Base-by-base conservation (phyloP, 805 yeast species). In the Torulaspora maleeae region DNA sequence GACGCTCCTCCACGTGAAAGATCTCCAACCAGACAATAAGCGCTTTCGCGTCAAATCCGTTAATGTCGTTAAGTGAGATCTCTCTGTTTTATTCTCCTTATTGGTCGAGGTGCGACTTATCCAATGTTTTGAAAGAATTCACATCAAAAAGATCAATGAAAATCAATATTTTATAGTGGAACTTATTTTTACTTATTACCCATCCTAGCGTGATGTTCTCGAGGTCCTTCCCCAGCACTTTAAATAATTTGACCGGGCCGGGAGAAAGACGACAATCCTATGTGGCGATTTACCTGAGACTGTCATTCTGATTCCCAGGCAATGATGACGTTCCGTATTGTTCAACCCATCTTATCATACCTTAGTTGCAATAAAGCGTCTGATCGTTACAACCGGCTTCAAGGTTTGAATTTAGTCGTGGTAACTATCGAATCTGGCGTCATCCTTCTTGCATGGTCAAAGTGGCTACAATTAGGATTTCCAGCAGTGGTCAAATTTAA, bases 11-110 rank as follows among this genome's bases (percentile, higher is more conserved):
- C 67, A 45, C 76, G 85, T 64, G 85, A 80, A 66, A 82, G 88
- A 77, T 82, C 89, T 49, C 88, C 89, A 69, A 76, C 83, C 53
- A 80, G 87, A 72, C 82, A 44, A 28, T 43, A 27, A 43, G 13
- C 38, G 12, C 34, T 15, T 30, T 13, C 2, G 16, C 15, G 45
- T 36, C 25, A 13, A 28, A 25, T 35, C 45, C 25, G 27, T 42
- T 42, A 34, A 33, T 41, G 32, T 36, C 36, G 45, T 36, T 42
- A 28, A 28, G 13, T 37, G 36, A 42, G 29, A 42, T 36, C 37
- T 36, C 36, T 16, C 30, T 42, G 17, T 42, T 38, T 44, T 34
- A 29, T 27, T 22, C 39, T 35, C 27, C 24, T 39, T 27, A 29
- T 32, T 39, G 24, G 38, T 38, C 30, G 20, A 24, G 32, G 28